These are phyloP conservation scores for Suhomyces anneliseae DNA, from an alignment of 1,139 yeast genomes.

Conservation along the genomic window DNA sequence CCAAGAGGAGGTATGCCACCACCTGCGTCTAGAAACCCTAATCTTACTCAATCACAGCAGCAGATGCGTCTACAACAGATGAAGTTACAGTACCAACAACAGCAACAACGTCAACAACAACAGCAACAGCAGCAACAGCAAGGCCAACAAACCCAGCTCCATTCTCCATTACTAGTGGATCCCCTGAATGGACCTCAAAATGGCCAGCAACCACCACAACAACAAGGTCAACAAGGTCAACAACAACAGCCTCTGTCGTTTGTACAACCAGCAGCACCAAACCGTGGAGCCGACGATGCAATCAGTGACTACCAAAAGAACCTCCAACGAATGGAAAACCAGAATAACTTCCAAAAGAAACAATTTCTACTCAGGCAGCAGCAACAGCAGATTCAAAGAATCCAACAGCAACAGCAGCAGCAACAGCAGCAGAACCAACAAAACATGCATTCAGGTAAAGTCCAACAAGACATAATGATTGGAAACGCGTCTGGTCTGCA, in stretches of 20 bases:
- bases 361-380: conserved; percentile 26
- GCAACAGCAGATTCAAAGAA: conserved; percentile 9
- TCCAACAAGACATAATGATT: neutral
- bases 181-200: conserved; percentile 2
- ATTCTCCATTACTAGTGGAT: conserved; percentile 7
- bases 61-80: conserved; percentile 20
- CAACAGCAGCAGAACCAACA: conserved; percentile 5
- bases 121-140: conserved; percentile 12
- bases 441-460: neutral
- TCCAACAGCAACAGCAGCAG: conserved; percentile 13
- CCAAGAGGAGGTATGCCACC: conserved; percentile 15
- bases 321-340: conserved; percentile 28
- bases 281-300: neutral
- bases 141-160: conserved; percentile 6
- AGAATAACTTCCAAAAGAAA: conserved; percentile 26
- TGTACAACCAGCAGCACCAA: neutral
- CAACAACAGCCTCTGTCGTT: neutral
- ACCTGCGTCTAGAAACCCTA: conserved; percentile 10
- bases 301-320: conserved; percentile 21
- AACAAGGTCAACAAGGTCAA: conserved; percentile 3
- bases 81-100: conserved; percentile 22
- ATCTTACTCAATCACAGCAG: conserved; percentile 19
- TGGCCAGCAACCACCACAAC: conserved; percentile 1
- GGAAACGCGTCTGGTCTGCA: neutral
- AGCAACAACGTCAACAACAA: conserved; percentile 14